These are phyloP conservation scores for Anthracocystis walkeri DNA, from an alignment of 1,284 basidiomycete genomes.

Conservation along the genomic window DNA sequence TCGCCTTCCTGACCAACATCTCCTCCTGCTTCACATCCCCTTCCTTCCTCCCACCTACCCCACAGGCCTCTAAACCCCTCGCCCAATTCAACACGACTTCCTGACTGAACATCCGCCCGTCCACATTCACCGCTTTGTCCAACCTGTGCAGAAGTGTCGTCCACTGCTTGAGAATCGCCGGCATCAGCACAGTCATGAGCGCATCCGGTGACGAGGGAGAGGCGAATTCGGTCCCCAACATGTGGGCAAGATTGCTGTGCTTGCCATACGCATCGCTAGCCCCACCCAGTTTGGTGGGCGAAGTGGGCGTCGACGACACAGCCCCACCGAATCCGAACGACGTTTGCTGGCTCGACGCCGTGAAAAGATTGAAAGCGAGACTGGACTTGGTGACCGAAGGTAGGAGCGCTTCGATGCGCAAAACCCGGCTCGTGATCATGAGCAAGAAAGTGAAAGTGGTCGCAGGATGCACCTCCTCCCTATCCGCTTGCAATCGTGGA, in stretches of 20 bases:
- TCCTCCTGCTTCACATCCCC: conserved; percentile 36
- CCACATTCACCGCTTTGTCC: conserved; percentile 57
- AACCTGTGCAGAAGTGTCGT: conserved; percentile 50
- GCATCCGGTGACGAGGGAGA: conserved; percentile 56
- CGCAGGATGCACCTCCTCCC: conserved; percentile 56
- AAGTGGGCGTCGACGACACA: neutral
- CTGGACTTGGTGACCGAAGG: conserved; percentile 51
- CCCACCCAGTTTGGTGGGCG: conserved; percentile 12
- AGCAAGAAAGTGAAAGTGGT: conserved; percentile 61
- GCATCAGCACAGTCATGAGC: conserved; percentile 58
- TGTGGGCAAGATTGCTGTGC: conserved; percentile 35
- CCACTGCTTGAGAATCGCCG: conserved; percentile 62
- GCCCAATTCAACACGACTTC: conserved; percentile 62
- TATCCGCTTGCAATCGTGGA: conserved; percentile 33
- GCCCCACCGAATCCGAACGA: conserved; percentile 28
- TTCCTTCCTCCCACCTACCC: conserved; percentile 7
- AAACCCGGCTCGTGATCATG: conserved; percentile 53
- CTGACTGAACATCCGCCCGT: conserved; percentile 65
- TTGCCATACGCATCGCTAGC: conserved; percentile 34
- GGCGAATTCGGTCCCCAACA: conserved; percentile 29
- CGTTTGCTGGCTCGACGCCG: conserved; percentile 24
- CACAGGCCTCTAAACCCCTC: conserved; percentile 36
- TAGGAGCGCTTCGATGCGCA: conserved; percentile 54
- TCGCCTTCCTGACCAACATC: conserved; percentile 41
- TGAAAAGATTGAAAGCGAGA: conserved; percentile 47